Percentiles rank a stretch among this genome's conserved stretches.
Evolutionary conservation across 2,329 filamentous ascomycete genomes (phyloP).

Genomic region (Claviceps arundinis): DNA sequence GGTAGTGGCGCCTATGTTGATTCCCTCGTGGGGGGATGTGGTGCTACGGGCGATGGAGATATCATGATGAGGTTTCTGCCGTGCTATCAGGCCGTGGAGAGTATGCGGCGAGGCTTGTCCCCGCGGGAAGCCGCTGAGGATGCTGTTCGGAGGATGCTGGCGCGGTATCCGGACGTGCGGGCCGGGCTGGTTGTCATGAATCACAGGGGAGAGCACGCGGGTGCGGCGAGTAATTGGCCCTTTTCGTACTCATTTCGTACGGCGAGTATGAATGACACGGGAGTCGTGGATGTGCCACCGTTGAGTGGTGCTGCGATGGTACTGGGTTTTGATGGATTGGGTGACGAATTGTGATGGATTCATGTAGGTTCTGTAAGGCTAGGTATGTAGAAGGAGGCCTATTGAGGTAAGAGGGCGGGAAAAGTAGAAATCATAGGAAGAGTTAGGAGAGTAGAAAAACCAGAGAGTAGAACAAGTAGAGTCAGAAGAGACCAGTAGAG

Average conservation of each 20-base stretch:
- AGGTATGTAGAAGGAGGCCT: no score
- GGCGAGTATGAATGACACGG: conserved; percentile 30
- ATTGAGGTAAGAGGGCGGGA: no score
- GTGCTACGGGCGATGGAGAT: conserved; percentile 43
- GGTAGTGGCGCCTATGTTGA: conserved; percentile 44
- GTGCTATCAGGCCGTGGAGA: conserved; percentile 45
- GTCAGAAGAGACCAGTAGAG: not conserved
- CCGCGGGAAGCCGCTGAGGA: conserved; percentile 36
- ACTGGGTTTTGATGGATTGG: no score
- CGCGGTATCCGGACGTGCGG: conserved; percentile 30
- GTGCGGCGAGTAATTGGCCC: conserved; percentile 38
- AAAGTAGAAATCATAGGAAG: no score
- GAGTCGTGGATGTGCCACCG: conserved; percentile 27
- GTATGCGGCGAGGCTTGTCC: conserved; percentile 32
- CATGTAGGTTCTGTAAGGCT: no score
- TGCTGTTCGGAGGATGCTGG: conserved; percentile 34
- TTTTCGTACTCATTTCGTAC: conserved; percentile 40
- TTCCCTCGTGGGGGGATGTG: conserved; percentile 38
- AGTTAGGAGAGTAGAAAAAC: no score
- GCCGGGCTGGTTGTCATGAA: conserved; percentile 40
- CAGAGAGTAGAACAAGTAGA: not conserved
- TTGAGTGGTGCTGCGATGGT: not conserved
- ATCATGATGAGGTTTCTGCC: conserved; percentile 44
- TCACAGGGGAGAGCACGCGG: conserved; percentile 33
- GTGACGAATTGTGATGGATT: no score